These are phyloP conservation scores for Citrus glauca DNA, from an alignment of 345 rosid species.

Conservation along the genomic window DNA sequence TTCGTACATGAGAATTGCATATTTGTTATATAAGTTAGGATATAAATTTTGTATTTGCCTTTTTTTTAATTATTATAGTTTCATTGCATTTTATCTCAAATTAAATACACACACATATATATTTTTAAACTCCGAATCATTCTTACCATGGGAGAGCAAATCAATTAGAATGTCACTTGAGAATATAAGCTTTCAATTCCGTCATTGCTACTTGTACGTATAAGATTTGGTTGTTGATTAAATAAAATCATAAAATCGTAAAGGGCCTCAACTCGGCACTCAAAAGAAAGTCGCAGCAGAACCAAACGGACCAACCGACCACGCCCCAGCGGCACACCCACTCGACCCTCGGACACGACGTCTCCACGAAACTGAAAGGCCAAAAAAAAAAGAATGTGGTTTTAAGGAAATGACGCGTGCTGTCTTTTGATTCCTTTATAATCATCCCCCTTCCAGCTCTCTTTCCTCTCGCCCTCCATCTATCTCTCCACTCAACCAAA, in stretches of 20 bases:
- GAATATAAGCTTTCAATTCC: no score
- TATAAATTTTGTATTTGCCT: no score
- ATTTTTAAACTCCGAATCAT: no score
- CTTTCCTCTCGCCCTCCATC: background rate
- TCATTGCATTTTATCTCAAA: no score
- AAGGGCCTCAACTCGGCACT: background rate
- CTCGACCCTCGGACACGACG: background rate
- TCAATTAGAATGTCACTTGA: no score
- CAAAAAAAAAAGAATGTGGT: slow-evolving; percentile 10
- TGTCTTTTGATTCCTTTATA: slow-evolving; percentile 29
- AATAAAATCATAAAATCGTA: background rate
- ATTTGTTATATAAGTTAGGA: no score
- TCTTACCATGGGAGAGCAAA: no score
- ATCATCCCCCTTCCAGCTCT: background rate
- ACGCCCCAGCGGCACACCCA: slow-evolving; percentile 10
- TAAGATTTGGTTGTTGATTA: background rate
- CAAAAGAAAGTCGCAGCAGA: background rate
- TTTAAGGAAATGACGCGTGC: slow-evolving; percentile 25
- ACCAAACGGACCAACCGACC: slow-evolving; percentile 10
- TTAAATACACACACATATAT: no score
- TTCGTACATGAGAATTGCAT: no score
- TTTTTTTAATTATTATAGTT: no score
- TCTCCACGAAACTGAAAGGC: background rate
- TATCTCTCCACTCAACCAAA: background rate
- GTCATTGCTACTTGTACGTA: no score